Base-by-base conservation (phyloP, 2,329 filamentous ascomycete genomes). In the Kalmusia sp. region DNA sequence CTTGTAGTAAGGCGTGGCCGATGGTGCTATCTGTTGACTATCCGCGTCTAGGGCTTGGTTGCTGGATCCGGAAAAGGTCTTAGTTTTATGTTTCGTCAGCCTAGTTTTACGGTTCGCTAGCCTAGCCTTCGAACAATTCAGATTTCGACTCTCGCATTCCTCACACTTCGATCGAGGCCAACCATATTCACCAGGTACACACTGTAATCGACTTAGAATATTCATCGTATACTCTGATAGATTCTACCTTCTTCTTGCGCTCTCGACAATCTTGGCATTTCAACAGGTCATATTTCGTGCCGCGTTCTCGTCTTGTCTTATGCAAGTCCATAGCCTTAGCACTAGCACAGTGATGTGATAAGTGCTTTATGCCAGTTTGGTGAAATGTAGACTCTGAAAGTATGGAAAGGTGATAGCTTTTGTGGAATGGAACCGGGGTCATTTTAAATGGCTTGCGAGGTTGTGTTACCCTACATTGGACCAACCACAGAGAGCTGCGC, bases 241-340 rank as follows among this genome's bases (percentile, higher is more conserved):
- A 8, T 19, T 21, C 5, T 27, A 47, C 44, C 34, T 47, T 47
- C 25, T 47, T 17, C 31, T 47, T 47, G 15, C 17, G n/a, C 17
- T 21, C 14, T 3, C 44, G 44, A 28, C 44, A 47, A 22, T 8
- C 15, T 27, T 47, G 11, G 33, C 44, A 47, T 27, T 47, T 47
- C 12, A 47, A 8, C 7, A 6, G 19, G 5, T 22, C 35, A 3
- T 24, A 4, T 22, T 15, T 21, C 4, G 4, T 39, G 6, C 17
- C 35, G 22, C 7, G 19, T 8, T 6, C n/a, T 27, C 14, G 38
- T 15, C 24, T 21, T 25, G n/a, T n/a, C n/a, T n/a, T n/a, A n/a
- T n/a, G n/a, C n/a, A n/a, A n/a, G n/a, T n/a, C n/a, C n/a, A n/a
- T n/a, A n/a, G n/a, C n/a, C n/a, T n/a, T n/a, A n/a, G n/a, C n/a